These are phyloP conservation scores for Penicillium dipodomyicola DNA, from an alignment of 495 filamentous ascomycete species.

Conservation along the genomic window DNA sequence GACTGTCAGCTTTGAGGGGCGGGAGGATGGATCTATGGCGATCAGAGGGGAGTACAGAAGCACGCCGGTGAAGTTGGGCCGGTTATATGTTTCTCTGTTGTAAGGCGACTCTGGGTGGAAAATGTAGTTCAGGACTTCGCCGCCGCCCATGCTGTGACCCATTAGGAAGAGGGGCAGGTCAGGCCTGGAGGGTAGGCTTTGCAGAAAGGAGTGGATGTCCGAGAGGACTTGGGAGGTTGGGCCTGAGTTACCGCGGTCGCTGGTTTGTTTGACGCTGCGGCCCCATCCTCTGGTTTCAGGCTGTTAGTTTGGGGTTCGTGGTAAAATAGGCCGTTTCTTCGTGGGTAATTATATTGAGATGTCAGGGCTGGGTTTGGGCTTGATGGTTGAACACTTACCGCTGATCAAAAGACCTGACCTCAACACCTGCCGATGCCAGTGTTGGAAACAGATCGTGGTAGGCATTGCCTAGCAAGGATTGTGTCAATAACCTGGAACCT, in stretches of 20 bases:
- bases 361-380: not conserved
- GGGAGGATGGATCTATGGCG: slow-evolving; percentile 57
- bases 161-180: slow-evolving; percentile 73
- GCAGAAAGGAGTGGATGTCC: slow-evolving; percentile 72
- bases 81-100: slow-evolving; percentile 29
- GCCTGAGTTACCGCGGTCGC: slow-evolving; percentile 66
- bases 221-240: slow-evolving; percentile 66
- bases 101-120: slow-evolving; percentile 25
- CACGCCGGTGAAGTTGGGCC: slow-evolving; percentile 59
- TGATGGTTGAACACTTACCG: slow-evolving; percentile 37
- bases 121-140: slow-evolving; percentile 46
- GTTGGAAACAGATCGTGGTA: slow-evolving; percentile 66
- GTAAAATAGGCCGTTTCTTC: not conserved
- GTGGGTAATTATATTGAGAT: not conserved
- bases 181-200: slow-evolving; percentile 33
- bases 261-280: slow-evolving; percentile 41
- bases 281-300: slow-evolving; percentile 49
- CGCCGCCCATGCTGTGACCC: slow-evolving; percentile 86
- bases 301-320: not conserved
- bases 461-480: slow-evolving; percentile 49
- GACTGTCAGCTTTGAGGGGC: slow-evolving; percentile 57
- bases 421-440: slow-evolving; percentile 69
- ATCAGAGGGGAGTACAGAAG: slow-evolving; percentile 69
- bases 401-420: slow-evolving; percentile 75
- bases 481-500: not conserved